phyloP scores from a whole-genome alignment of 805 yeast species.

The Osmozyma mogii region DNA sequence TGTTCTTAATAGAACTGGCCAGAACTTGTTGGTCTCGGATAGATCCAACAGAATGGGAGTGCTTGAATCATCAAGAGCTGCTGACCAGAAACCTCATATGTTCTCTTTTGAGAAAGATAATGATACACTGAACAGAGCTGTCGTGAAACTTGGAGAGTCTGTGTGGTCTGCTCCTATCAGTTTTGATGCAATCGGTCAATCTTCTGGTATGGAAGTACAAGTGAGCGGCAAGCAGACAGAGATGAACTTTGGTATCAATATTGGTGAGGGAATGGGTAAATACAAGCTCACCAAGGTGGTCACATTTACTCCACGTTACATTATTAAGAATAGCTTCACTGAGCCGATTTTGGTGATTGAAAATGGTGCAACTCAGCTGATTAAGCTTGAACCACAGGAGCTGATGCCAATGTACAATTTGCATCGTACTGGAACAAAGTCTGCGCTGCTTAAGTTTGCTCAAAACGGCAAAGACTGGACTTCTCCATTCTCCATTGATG shows the following conservation, averaged over 20 bases:
- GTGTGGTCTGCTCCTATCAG: slow-evolving; percentile 66
- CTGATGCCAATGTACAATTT: slow-evolving; percentile 58
- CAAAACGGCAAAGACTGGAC: slow-evolving; percentile 67
- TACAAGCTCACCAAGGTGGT: slow-evolving; percentile 72
- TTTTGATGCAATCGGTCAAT: slow-evolving; percentile 86
- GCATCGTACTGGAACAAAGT: slow-evolving; percentile 49
- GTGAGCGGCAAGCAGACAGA: slow-evolving; percentile 47
- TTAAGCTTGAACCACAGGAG: slow-evolving; percentile 39
- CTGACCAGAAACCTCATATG: slow-evolving; percentile 49
- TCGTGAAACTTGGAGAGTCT: slow-evolving; percentile 59
- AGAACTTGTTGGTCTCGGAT: slow-evolving; percentile 49
- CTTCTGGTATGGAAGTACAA: slow-evolving; percentile 44
- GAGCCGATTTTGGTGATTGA: slow-evolving; percentile 56
- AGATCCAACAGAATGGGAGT: slow-evolving; percentile 44
- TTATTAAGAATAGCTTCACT: slow-evolving; percentile 55
- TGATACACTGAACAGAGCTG: slow-evolving; percentile 59
- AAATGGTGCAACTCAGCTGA: slow-evolving; percentile 51
- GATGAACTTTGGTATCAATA: slow-evolving; percentile 65
- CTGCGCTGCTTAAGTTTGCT: slow-evolving; percentile 50
- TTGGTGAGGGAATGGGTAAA: slow-evolving; percentile 79
- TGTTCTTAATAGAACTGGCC: slow-evolving; percentile 72
- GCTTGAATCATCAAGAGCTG: slow-evolving; percentile 7
- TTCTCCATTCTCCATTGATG: slow-evolving; percentile 77
- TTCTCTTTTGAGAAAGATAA: slow-evolving; percentile 68
- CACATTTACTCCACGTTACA: slow-evolving; percentile 74